Evolutionary conservation across 2,329 filamentous ascomycete genomes (phyloP).

Genomic region (Colletotrichum limetticola): DNA sequence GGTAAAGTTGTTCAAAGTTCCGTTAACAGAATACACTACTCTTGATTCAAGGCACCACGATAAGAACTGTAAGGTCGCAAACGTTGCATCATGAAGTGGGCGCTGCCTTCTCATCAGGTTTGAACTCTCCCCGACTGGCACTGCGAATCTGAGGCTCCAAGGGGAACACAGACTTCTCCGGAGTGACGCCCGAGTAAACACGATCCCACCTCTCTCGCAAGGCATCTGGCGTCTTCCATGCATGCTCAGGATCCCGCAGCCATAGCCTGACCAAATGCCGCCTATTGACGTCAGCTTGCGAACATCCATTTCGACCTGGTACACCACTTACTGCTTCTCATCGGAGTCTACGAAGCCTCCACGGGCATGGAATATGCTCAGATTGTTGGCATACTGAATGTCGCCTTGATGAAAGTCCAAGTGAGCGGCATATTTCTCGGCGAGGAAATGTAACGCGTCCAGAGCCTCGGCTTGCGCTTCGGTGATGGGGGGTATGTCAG

Average conservation of each 20-base stretch:
- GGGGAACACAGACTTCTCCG: conserved; percentile 65
- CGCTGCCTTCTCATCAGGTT: conserved; percentile 1
- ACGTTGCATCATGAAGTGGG: not conserved
- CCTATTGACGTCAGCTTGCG: conserved; percentile 42
- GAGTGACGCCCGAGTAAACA: conserved; percentile 62
- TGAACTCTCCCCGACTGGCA: conserved; percentile 33
- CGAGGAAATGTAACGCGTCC: conserved; percentile 61
- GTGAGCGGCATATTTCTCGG: conserved; percentile 55
- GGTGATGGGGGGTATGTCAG: conserved; percentile 65
- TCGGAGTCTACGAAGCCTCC: conserved; percentile 58
- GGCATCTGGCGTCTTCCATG: conserved; percentile 58
- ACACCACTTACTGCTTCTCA: conserved; percentile 53
- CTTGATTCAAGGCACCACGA: not conserved
- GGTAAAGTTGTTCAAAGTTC: not conserved
- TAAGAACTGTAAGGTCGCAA: not conserved
- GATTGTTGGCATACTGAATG: conserved; percentile 66
- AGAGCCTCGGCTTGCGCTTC: conserved; percentile 64
- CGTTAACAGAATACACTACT: not conserved
- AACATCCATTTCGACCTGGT: conserved; percentile 19
- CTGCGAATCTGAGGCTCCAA: conserved; percentile 57
- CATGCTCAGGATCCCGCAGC: conserved; percentile 59
- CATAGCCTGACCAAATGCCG: conserved; percentile 62
- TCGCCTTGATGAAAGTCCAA: conserved; percentile 62
- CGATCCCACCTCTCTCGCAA: conserved; percentile 61
- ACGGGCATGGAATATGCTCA: conserved; percentile 64